Evolutionary conservation across 306 rosid species (phyloP).

Genomic region (Myrica gale): DNA sequence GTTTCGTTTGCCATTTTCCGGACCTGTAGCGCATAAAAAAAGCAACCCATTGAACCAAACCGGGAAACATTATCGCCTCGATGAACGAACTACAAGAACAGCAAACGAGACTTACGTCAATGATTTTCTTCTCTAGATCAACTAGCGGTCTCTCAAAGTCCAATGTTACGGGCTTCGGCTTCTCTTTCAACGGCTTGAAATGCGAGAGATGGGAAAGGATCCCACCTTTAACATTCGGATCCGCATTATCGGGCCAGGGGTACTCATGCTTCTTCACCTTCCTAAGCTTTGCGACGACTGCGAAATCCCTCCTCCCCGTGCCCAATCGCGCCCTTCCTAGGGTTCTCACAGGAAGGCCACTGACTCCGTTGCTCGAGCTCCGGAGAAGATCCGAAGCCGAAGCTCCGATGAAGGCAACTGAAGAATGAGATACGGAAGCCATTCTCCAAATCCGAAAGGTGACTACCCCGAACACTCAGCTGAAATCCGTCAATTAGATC

Average conservation of each 20-base stretch:
- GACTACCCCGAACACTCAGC: constrained; percentile 33
- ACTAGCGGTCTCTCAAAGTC: constrained; percentile 78
- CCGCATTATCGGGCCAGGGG: constrained; percentile 86
- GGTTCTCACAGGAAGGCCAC: constrained; percentile 63
- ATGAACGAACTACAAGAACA: neutral
- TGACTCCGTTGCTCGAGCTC: constrained; percentile 64
- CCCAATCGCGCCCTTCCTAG: constrained; percentile 56
- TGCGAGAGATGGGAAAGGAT: constrained; percentile 59
- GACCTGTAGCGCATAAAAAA: constrained; percentile 48
- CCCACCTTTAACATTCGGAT: constrained; percentile 85
- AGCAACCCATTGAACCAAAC: constrained; percentile 16
- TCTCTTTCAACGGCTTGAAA: constrained; percentile 80
- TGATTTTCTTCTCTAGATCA: constrained; percentile 78
- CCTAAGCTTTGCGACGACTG: constrained; percentile 60
- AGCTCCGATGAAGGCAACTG: constrained; percentile 50
- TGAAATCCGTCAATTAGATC: constrained; percentile 40
- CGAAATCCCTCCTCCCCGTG: constrained; percentile 47
- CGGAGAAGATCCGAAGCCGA: constrained; percentile 85
- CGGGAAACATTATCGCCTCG: neutral
- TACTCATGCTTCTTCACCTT: constrained; percentile 79
- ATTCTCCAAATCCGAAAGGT: constrained; percentile 32
- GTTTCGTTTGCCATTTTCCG: constrained; percentile 84
- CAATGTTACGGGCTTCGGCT: constrained; percentile 71
- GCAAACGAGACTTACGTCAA: constrained; percentile 48
- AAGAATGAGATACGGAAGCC: constrained; percentile 63